Evolutionary conservation across 2,329 filamentous ascomycete genomes (phyloP), one percentile per base, ranked within the genome.

Genomic region (Tolypocladium endophyticum): DNA sequence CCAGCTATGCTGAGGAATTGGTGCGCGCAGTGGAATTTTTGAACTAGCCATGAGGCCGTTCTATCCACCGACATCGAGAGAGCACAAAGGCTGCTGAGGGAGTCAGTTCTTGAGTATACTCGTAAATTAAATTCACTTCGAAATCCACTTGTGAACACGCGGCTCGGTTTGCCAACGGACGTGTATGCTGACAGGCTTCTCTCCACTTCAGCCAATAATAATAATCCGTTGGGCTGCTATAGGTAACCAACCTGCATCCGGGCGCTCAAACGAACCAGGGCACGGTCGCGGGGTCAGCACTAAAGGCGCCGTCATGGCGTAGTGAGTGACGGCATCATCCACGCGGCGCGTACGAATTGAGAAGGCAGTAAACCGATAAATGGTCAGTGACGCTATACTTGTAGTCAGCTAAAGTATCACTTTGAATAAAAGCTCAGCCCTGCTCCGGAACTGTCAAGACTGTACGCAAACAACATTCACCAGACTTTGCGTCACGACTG

Each of bases 21-120:
- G 77, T 79, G 78, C 60, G 63, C 67, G 57, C 78, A 81, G 64
- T 81, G 78, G 78, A 67, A 63, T 0, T 75, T 71, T 52, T 67
- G 14, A 16, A 50, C 11, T 45, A 16, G 6, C 12, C 36, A 38
- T 38, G 2, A 2, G 11, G 36, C 36, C 12, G 9, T 12, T 16
- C 30, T 3, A 38, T 38, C 11, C 36, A 16, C 39, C 18, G 20
- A 41, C 18, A 41, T 41, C 7, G 38, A 6, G 35, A 35, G 35
- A 9, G 6, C 35, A 35, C 35, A 6, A 35, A 36, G 8, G 35
- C 11, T 9, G 35, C 35, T 12, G 35, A 14, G 8, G 35, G 35
- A 2, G 35, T 4, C 35, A 36, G 7, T 11, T 35, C 11, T 35
- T 35, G 7, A 35, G 8, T 35, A 11, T 35, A 35, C 33, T 35